Percentiles rank a stretch among this genome's conserved stretches.
These are phyloP conservation scores for Leccinum subgranulosum DNA, from an alignment of 768 basidiomycete genomes.

Conservation along the genomic window DNA sequence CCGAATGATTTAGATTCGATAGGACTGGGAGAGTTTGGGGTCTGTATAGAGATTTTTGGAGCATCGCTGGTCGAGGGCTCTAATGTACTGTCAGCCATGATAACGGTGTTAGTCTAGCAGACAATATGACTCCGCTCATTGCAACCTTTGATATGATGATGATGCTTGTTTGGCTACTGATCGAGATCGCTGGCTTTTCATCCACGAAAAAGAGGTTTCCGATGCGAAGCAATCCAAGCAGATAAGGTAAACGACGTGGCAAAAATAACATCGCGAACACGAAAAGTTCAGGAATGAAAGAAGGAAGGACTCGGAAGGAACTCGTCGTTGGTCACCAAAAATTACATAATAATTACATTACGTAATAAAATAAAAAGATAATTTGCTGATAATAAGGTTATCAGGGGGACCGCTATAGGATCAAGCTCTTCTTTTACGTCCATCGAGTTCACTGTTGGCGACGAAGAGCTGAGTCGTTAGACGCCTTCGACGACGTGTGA, in stretches of 20 bases:
- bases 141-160: conserved; percentile 2
- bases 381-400: conserved; percentile 21
- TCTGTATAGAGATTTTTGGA: not conserved
- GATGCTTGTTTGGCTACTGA: conserved; percentile 14
- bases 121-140: not conserved
- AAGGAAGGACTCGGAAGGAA: too few relatives aligned
- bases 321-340: not conserved
- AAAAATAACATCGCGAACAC: not conserved
- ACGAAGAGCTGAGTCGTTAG: conserved; percentile 14
- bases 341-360: not conserved
- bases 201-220: not conserved
- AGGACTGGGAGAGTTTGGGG: not conserved
- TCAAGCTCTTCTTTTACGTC: conserved; percentile 32
- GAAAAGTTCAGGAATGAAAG: not conserved
- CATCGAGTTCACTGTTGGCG: conserved; percentile 23
- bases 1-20: conserved; percentile 25
- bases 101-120: conserved; percentile 4
- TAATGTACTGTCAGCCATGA: conserved; percentile 15
- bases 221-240: not conserved
- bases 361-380: conserved; percentile 5
- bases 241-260: not conserved
- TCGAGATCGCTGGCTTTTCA: not conserved
- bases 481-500: conserved; percentile 14
- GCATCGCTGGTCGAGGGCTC: conserved; percentile 1
- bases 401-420: conserved; percentile 17